phyloP scores from a whole-genome alignment of 441 rosid species.

The Manihot esculenta region DNA sequence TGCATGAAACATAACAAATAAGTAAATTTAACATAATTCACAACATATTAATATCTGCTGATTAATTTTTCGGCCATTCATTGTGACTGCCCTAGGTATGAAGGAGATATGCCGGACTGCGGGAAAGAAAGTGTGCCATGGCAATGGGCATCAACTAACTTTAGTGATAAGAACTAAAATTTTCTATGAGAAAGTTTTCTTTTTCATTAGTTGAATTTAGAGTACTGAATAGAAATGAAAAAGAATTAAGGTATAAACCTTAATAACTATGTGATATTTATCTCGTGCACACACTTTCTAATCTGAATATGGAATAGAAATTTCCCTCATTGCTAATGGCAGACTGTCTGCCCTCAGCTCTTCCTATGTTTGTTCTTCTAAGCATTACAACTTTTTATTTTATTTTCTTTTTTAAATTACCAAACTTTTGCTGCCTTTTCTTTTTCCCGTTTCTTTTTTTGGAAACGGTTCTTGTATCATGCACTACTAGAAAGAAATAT shows the following conservation, averaged over 20 bases:
- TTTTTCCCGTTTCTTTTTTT: no score
- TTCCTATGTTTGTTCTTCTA: not conserved
- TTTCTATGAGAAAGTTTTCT: not conserved
- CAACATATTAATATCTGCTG: not conserved
- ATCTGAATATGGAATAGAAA: not conserved
- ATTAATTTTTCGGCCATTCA: not conserved
- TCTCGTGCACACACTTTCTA: not conserved
- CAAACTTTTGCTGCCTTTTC: not conserved
- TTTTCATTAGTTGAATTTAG: no score
- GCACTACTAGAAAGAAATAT: not conserved
- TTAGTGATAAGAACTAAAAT: not conserved
- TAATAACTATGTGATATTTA: not conserved
- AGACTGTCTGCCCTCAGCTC: not conserved
- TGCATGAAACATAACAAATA: not conserved
- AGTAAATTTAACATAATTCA: no score
- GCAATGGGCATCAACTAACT: not conserved
- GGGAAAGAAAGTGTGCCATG: not conserved
- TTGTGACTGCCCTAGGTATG: not conserved
- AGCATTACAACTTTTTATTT: no score
- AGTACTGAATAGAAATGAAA: no score
- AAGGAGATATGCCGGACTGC: not conserved
- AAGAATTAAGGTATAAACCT: not conserved
- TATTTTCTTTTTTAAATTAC: not conserved
- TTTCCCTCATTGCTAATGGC: not conserved
- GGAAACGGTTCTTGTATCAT: not conserved